Percentiles rank a stretch among this genome's conserved stretches.
Conservation (phyloP, 371 early-diverging fungal species). For the Gilbertella persicaria region DNA sequence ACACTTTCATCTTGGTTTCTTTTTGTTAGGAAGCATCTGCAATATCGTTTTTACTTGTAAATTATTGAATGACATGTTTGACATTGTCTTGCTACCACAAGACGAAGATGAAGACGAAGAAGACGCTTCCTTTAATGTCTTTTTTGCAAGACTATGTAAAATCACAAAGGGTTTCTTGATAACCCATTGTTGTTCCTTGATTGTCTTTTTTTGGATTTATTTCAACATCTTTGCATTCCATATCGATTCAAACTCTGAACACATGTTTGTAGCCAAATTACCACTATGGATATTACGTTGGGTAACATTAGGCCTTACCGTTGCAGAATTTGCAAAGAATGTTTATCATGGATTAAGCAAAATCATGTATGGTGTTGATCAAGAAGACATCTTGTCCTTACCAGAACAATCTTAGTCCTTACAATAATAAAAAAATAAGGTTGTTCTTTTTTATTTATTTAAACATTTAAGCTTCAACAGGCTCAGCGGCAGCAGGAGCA, state of each 20-base stretch:
- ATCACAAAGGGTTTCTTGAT: slow-evolving; percentile 31
- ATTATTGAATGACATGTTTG: slow-evolving; percentile 61
- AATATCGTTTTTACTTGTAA: slow-evolving; percentile 61
- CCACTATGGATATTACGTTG: slow-evolving; percentile 64
- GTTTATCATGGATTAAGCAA: slow-evolving; percentile 38
- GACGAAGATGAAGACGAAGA: slow-evolving; percentile 11
- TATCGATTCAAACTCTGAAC: slow-evolving; percentile 29
- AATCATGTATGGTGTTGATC: slow-evolving; percentile 34
- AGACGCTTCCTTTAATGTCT: slow-evolving; percentile 6
- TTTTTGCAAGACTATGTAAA: slow-evolving; percentile 10
- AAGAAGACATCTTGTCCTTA: slow-evolving; percentile 44
- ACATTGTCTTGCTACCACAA: slow-evolving; percentile 44
- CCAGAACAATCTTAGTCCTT: slow-evolving; percentile 22
- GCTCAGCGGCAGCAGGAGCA: slow-evolving; percentile 54
- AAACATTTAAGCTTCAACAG: slow-evolving; percentile 34
- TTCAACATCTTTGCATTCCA: slow-evolving; percentile 65
- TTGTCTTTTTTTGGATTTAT: slow-evolving; percentile 63
- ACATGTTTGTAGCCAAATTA: slow-evolving; percentile 53
- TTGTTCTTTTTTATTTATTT: not conserved
- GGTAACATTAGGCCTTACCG: slow-evolving; percentile 63
- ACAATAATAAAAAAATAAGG: not conserved
- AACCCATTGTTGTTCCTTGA: slow-evolving; percentile 49
- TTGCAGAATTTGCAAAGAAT: slow-evolving; percentile 48
- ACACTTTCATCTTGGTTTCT: slow-evolving; percentile 64
- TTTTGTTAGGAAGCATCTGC: slow-evolving; percentile 59